phyloP scores from a whole-genome alignment of 2,329 filamentous ascomycete genomes.

The Albophoma yamanashiensis region DNA sequence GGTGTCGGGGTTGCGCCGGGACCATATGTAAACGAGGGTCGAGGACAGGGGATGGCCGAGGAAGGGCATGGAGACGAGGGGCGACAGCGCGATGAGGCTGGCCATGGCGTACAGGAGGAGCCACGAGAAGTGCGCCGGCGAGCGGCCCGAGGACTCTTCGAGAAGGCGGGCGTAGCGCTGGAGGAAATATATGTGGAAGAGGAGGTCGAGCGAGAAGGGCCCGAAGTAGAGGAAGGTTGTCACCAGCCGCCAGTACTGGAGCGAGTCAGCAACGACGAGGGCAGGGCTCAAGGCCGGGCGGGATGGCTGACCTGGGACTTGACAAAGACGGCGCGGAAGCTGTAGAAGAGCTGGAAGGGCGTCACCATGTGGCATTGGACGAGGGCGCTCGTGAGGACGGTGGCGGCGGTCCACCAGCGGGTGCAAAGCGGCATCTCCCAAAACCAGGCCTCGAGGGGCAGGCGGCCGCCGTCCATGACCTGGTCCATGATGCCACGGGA shows the following conservation, averaged over 20 bases:
- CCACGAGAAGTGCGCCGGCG: slow-evolving; percentile 91
- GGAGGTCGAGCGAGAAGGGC: slow-evolving; percentile 81
- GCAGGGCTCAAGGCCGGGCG: not conserved
- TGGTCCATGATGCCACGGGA: slow-evolving; percentile 38
- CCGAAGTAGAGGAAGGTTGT: slow-evolving; percentile 98
- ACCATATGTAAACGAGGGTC: slow-evolving; percentile 97
- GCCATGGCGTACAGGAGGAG: slow-evolving; percentile 76
- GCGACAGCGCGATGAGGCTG: slow-evolving; percentile 71
- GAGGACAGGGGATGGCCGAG: slow-evolving; percentile 88
- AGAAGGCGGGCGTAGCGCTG: slow-evolving; percentile 92
- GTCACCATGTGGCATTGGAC: slow-evolving; percentile 91
- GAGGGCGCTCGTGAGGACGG: slow-evolving; percentile 74
- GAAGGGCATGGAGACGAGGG: slow-evolving; percentile 84
- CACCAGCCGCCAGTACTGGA: slow-evolving; percentile 88
- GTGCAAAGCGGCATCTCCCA: slow-evolving; percentile 98
- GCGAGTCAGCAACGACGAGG: not conserved
- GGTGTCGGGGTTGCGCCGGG: slow-evolving; percentile 84
- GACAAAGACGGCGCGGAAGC: slow-evolving; percentile 79
- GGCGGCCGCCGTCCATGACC: slow-evolving; percentile 48
- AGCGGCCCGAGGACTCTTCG: slow-evolving; percentile 87
- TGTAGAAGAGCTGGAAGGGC: slow-evolving; percentile 95
- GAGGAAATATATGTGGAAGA: slow-evolving; percentile 98
- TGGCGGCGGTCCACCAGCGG: slow-evolving; percentile 92
- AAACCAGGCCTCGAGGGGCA: slow-evolving; percentile 95
- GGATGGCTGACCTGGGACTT: slow-evolving; percentile 64